A percentile compares a stretch with the other conserved stretches of the same genome.
Conservation (phyloP, 768 basidiomycete genomes). For the Mycena leptocephala region DNA sequence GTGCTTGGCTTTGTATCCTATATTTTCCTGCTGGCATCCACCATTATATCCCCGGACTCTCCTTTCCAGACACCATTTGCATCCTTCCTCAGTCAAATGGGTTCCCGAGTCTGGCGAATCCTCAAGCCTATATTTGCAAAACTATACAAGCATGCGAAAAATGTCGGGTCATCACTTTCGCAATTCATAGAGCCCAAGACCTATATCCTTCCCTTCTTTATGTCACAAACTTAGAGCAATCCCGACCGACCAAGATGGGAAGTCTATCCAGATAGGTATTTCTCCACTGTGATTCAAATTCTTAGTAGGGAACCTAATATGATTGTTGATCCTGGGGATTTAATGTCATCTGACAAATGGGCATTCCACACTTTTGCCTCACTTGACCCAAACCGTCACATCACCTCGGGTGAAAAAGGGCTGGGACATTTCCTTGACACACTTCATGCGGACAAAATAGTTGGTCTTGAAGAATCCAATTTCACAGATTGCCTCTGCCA, state of each 20-base stretch:
- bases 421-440: neutral
- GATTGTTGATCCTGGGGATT: too few species aligned
- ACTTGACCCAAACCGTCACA: neutral
- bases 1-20: neutral
- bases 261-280: neutral
- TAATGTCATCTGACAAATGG: too few species aligned
- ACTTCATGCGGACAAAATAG: neutral
- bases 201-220: neutral
- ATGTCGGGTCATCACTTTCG: neutral
- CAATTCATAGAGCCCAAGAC: neutral
- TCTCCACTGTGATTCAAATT: too few species aligned
- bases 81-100: neutral
- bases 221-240: neutral
- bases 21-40: neutral
- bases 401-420: too few species aligned
- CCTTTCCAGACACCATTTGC: neutral
- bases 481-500: conserved; percentile 6
- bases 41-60: neutral
- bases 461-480: neutral
- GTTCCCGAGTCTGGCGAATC: neutral
- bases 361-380: conserved; percentile 6
- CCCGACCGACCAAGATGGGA: neutral
- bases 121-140: neutral
- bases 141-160: neutral
- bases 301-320: too few species aligned